Evolutionary conservation across 192 early-diverging fungal species (phyloP), one percentile per base, ranked within the genome.

Genomic region (Backusella mclennaniae): DNA sequence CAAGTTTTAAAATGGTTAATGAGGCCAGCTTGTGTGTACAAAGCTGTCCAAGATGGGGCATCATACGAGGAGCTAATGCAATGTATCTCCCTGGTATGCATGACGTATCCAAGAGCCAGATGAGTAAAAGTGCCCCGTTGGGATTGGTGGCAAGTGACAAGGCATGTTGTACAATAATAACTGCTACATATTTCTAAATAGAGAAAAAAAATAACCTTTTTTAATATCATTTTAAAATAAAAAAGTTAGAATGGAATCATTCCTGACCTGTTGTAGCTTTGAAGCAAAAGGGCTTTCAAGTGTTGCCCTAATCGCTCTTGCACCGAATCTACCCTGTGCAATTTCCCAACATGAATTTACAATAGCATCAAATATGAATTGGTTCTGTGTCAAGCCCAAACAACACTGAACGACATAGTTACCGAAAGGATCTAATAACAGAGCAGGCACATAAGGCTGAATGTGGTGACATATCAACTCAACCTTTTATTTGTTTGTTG

Each of bases 391-490:
- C 26, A 99, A 87, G 23, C 91, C 88, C 15, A 99, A 84, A 78
- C 96, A 98, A 79, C 95, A 94, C 84, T 99, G 97, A 15, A 99
- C 94, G 6, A 99, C 97, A 87, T 99, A 99, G 89, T 99, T 99
- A 79, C 97, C 97, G 80, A 97, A 96, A 78, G 97, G 96, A 86
- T 99, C 96, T 49, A 97, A 83, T 36, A 99, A 88, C 44, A 99
- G 87, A 52, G 93, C 92, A 11, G 96, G 95, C 17, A 94, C 92
- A 81, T 89, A 95, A 4, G 85, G 85, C 42, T 84, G 87, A 70
- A 94, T 86, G 67, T 86, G 75, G 14, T 86, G 79, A 69, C 90
- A 89, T 12, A 92, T 88, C 4, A 87, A 74, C 36, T 85, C 49
- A 71, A 93, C 90, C 83, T 89, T 4, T 87, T 63, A 44, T 44